Evolutionary conservation across 805 yeast genomes (phyloP).

Genomic region (Saturnispora sanitii): DNA sequence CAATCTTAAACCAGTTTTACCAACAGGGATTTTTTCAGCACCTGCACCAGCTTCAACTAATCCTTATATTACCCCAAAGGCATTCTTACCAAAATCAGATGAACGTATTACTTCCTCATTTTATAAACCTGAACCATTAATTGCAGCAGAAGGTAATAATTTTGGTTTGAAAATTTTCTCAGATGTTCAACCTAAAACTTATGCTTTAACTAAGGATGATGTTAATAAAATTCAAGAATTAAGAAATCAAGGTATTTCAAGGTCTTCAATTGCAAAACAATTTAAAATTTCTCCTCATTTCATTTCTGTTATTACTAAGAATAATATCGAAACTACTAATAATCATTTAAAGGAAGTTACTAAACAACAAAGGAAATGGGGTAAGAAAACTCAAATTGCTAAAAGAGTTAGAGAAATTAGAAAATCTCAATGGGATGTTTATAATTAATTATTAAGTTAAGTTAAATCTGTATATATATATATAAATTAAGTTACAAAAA

Average conservation of each 20-base stretch:
- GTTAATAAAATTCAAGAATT: slow-evolving; percentile 23
- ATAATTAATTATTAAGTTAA: neutral
- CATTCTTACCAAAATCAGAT: slow-evolving; percentile 20
- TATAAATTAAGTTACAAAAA: no score
- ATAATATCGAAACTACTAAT: slow-evolving; percentile 16
- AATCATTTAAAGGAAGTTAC: slow-evolving; percentile 16
- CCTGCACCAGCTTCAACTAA: slow-evolving; percentile 29
- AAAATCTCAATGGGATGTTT: slow-evolving; percentile 18
- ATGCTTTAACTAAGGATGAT: slow-evolving; percentile 19
- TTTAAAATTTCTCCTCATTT: slow-evolving; percentile 24
- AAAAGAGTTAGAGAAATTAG: slow-evolving; percentile 17
- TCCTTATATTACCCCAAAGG: slow-evolving; percentile 28
- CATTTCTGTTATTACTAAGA: slow-evolving; percentile 23
- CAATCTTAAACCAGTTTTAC: slow-evolving; percentile 27
- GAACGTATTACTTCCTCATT: slow-evolving; percentile 19
- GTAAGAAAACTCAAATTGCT: slow-evolving; percentile 18
- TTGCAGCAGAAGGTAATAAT: slow-evolving; percentile 26
- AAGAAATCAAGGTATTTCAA: slow-evolving; percentile 24
- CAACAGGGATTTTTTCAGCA: slow-evolving; percentile 27
- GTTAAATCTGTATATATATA: neutral
- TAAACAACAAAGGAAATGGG: slow-evolving; percentile 21
- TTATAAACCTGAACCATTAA: slow-evolving; percentile 28
- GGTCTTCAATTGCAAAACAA: slow-evolving; percentile 24
- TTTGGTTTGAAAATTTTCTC: slow-evolving; percentile 17
- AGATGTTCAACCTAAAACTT: slow-evolving; percentile 18